Conservation (phyloP, 768 basidiomycete genomes). For the Auricularia heimuer region DNA sequence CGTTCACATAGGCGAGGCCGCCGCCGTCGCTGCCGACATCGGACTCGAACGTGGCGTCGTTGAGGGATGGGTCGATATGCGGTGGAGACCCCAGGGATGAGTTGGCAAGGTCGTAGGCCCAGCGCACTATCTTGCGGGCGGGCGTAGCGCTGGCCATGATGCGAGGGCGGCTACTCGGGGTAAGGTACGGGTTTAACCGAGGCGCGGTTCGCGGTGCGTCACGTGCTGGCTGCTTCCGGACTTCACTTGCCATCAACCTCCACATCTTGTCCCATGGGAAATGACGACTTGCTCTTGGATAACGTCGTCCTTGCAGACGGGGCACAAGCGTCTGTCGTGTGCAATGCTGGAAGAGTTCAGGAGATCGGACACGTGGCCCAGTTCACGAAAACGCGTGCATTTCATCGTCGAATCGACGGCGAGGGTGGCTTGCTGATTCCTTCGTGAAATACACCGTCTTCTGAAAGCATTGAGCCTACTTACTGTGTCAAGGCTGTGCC, state of each 20-base stretch:
- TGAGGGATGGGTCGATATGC: background rate
- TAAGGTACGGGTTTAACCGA: background rate
- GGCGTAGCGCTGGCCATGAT: background rate
- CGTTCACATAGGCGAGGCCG: constrained; percentile 47
- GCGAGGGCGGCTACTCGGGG: background rate
- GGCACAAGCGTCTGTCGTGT: background rate
- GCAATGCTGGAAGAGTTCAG: background rate
- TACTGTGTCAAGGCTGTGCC: constrained; percentile 33
- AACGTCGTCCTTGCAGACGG: background rate
- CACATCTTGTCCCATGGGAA: background rate
- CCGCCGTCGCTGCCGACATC: constrained; percentile 7
- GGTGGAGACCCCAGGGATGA: constrained; percentile 1
- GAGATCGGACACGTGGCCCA: background rate
- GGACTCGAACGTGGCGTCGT: constrained; percentile 1
- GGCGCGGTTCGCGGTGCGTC: background rate
- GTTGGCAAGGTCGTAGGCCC: constrained; percentile 5
- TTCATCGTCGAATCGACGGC: constrained; percentile 13
- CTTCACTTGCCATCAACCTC: no score
- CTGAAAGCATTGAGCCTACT: background rate
- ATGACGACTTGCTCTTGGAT: background rate
- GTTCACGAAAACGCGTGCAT: background rate
- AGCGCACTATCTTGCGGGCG: constrained; percentile 5
- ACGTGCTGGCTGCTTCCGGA: no score
- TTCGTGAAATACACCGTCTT: constrained; percentile 14
- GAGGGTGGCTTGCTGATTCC: constrained; percentile 23